Evolutionary conservation across 257 asterid genomes (phyloP), one percentile per base, ranked within the genome.

Genomic region (Fraxinus anomala): DNA sequence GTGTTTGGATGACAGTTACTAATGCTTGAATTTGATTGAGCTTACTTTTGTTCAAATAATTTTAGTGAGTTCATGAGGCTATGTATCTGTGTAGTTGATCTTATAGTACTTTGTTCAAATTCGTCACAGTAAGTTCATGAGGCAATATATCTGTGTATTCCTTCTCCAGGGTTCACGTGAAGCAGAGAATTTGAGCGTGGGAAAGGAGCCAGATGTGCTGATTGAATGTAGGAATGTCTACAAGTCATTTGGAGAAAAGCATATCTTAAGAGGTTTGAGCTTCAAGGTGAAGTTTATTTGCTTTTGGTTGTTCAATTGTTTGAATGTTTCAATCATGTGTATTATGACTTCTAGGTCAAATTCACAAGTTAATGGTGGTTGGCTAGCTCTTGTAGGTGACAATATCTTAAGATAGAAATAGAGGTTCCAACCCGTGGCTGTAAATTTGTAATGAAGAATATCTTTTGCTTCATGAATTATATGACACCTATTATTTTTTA

Each of bases 231-330:
- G 90, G 80, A 93, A 95, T 85, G 89, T 95, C 39, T 87, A 93
- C 88, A 95, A 95, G 87, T 95, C 99, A 42, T 95, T 95, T 79
- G 99, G 98, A 31, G 96, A 93, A 82, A 93, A 95, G 81, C 92
- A 93, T 74, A 93, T 95, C 84, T 84, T 91, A 81, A 90, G 89
- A 86, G 98, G 99, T 78, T 91, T 95, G 85, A 95, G 96, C 91
- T 90, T 95, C 86, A 91, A 95, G 99, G 99, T 92, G 89, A 89
- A 23, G 61, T 83, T 76, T 80, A 80, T 81, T 49, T 79, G 68
- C 34, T 76, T 68, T 44, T 79, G 76, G 73, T 72, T 63, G 4
- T 40, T 51, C 61, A 76, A 33, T 24, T 70, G 36, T 65, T 59
- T 5, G 10, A 66, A 36, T 51, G 76, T 42, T 44, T 72, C 28